phyloP scores from a whole-genome alignment of 2,329 filamentous ascomycete species.

The Phaeoacremonium minimum region DNA sequence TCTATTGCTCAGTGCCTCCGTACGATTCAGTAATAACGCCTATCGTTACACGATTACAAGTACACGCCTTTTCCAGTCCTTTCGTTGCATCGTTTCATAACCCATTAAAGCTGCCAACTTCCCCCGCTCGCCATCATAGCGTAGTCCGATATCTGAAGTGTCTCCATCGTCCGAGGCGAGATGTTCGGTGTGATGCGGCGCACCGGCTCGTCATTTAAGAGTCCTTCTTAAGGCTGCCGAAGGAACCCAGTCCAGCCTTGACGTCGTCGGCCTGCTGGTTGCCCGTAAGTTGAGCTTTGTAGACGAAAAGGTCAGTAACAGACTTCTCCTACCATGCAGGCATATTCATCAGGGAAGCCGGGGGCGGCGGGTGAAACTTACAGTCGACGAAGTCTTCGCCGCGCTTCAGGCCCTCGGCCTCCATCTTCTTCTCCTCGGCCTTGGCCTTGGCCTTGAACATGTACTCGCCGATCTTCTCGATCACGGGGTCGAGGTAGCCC shows the following conservation, averaged over 20 bases:
- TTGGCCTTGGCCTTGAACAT: slow-evolving; percentile 34
- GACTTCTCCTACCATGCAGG: too few relatives aligned
- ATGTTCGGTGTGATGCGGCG: slow-evolving; percentile 1
- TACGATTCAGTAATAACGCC: too few relatives aligned
- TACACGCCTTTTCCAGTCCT: too few relatives aligned
- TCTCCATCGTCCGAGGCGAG: too few relatives aligned
- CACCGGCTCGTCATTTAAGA: slow-evolving; percentile 8
- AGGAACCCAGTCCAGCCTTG: slow-evolving; percentile 17
- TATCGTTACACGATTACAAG: too few relatives aligned
- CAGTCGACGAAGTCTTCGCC: slow-evolving; percentile 31
- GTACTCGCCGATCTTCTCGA: slow-evolving; percentile 29
- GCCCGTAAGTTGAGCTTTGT: slow-evolving; percentile 29
- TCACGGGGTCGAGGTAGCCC: slow-evolving; percentile 29
- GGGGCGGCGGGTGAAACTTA: slow-evolving; percentile 12
- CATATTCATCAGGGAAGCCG: too few relatives aligned
- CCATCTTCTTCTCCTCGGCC: slow-evolving; percentile 31
- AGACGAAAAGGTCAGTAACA: too few relatives aligned
- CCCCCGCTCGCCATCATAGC: too few relatives aligned
- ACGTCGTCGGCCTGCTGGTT: slow-evolving; percentile 28
- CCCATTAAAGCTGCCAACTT: too few relatives aligned
- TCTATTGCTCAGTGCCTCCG: too few relatives aligned
- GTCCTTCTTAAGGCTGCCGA: slow-evolving; percentile 25
- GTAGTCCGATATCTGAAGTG: too few relatives aligned
- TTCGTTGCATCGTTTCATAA: too few relatives aligned
- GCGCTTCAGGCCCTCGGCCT: slow-evolving; percentile 30